Conservation (phyloP, 2,329 filamentous ascomycete genomes). For the Penicillium sp. region DNA sequence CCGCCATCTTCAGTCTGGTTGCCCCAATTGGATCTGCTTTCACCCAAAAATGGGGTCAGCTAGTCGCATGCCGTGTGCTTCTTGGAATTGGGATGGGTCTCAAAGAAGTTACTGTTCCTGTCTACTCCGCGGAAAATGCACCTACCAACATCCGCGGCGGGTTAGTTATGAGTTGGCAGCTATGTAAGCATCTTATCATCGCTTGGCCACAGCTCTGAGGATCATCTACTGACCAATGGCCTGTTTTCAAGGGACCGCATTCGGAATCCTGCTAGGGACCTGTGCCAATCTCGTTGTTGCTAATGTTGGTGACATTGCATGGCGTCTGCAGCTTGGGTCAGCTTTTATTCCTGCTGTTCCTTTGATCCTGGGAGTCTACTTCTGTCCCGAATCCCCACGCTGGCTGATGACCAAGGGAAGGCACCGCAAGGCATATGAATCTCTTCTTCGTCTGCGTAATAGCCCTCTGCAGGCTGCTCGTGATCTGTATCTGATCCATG, state of each 20-base stretch:
- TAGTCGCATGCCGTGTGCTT: slow-evolving; percentile 24
- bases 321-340: slow-evolving; percentile 53
- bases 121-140: slow-evolving; percentile 59
- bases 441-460: slow-evolving; percentile 42
- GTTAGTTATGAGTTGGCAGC: slow-evolving; percentile 60
- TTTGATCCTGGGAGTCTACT: slow-evolving; percentile 51
- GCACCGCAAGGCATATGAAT: slow-evolving; percentile 36
- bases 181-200: slow-evolving; percentile 36
- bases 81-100: slow-evolving; percentile 46
- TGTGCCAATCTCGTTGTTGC: slow-evolving; percentile 48
- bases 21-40: slow-evolving; percentile 24
- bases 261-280: slow-evolving; percentile 46
- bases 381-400: slow-evolving; percentile 48
- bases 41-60: slow-evolving; percentile 24
- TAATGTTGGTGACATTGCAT: slow-evolving; percentile 44
- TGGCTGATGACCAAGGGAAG: slow-evolving; percentile 42
- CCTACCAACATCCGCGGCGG: slow-evolving; percentile 59
- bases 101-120: slow-evolving; percentile 53
- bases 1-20: slow-evolving; percentile 24
- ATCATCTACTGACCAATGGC: no score
- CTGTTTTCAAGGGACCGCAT: slow-evolving; percentile 35
- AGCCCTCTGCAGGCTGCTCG: slow-evolving; percentile 41
- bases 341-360: slow-evolving; percentile 54
- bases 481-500: slow-evolving; percentile 36
- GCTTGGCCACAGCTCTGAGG: no score